A percentile compares a stretch with the other conserved stretches of the same genome.
phyloP scores from a whole-genome alignment of 2,329 filamentous ascomycete species.

The Clonostachys rhizophaga region DNA sequence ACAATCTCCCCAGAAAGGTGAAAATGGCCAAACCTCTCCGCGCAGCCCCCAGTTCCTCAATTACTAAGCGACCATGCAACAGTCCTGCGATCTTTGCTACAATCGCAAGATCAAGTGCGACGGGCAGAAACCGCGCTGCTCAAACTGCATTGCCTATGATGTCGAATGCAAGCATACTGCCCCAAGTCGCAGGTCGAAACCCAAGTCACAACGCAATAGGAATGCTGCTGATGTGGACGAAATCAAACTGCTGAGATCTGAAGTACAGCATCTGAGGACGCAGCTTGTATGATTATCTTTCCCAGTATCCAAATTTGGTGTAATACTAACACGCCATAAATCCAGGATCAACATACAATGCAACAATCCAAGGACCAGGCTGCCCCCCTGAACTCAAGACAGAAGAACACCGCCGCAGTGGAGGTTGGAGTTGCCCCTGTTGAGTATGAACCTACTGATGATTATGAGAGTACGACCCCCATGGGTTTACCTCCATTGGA shows the following conservation, averaged over 20 bases:
- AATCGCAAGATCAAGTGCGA: constrained; percentile 4
- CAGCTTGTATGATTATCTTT: neutral
- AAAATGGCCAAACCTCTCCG: no score
- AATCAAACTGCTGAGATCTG: neutral
- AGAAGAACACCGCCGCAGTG: no score
- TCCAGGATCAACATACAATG: neutral
- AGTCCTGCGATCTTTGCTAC: constrained; percentile 1
- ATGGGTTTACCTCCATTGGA: constrained; percentile 1
- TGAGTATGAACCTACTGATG: neutral
- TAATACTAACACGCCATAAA: neutral
- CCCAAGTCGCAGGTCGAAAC: constrained; percentile 1
- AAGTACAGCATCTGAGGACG: neutral
- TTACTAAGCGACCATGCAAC: neutral
- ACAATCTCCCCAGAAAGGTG: no score
- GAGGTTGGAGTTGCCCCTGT: neutral
- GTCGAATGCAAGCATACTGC: constrained; percentile 3
- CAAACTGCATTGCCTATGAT: constrained; percentile 1
- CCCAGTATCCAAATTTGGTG: neutral
- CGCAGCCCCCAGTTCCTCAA: neutral
- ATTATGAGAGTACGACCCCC: neutral
- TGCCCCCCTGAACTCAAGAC: neutral
- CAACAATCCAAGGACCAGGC: neutral
- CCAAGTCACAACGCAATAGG: neutral
- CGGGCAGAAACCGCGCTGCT: constrained; percentile 2
- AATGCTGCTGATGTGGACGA: neutral